Evolutionary conservation across 306 rosid species (phyloP).

Genomic region (Canavalia ensiformis): DNA sequence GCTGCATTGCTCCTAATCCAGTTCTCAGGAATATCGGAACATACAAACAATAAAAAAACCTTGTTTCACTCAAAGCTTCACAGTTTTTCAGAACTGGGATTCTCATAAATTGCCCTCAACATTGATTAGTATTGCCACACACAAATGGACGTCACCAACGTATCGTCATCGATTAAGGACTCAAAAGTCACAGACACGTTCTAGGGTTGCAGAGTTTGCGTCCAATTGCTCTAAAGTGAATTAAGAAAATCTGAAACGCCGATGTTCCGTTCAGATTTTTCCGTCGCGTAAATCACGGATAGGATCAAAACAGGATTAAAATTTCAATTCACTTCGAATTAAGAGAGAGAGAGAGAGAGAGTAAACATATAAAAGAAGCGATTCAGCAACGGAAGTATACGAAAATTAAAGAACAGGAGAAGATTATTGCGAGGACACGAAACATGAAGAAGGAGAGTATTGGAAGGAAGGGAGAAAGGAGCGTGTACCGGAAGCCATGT

Average conservation of each 20-base stretch:
- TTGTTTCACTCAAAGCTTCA: constrained; percentile 21
- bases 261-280: constrained; percentile 17
- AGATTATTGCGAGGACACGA: background rate
- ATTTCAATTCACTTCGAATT: constrained; percentile 10
- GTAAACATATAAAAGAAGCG: background rate
- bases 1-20: constrained; percentile 34
- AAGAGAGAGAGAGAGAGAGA: background rate
- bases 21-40: background rate
- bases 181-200: background rate
- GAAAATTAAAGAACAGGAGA: background rate
- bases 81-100: constrained; percentile 18
- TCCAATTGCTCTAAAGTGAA: constrained; percentile 15
- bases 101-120: constrained; percentile 24
- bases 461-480: background rate
- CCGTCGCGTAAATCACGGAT: constrained; percentile 12
- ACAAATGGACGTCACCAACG: constrained; percentile 13
- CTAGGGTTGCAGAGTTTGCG: constrained; percentile 16
- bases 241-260: constrained; percentile 22
- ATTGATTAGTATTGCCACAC: background rate
- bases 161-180: constrained; percentile 23
- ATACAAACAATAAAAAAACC: constrained; percentile 26
- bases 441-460: background rate
- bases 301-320: constrained; percentile 29
- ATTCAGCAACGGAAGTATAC: background rate
- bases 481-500: constrained; percentile 57